Conservation (phyloP, 805 yeast genomes). For the Teunomyces pallodes region DNA sequence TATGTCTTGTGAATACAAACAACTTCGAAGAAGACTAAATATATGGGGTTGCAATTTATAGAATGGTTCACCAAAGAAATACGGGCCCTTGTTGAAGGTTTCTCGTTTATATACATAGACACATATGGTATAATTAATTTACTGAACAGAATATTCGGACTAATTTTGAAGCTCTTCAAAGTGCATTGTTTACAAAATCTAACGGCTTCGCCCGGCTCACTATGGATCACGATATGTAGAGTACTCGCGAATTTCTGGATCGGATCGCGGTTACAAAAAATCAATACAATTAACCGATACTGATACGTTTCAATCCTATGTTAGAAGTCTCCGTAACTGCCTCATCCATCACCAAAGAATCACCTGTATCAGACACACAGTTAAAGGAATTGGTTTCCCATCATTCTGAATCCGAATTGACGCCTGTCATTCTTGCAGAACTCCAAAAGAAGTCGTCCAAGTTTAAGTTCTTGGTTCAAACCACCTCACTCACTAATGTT, state of each 20-base stretch:
- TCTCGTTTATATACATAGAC: no score
- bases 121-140: no score
- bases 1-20: no score
- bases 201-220: neutral
- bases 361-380: neutral
- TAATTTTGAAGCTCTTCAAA: no score
- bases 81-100: no score
- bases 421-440: conserved; percentile 23
- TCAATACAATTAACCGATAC: neutral
- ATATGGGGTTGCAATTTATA: no score
- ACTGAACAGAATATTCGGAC: no score
- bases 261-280: conserved; percentile 1
- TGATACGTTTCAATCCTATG: neutral
- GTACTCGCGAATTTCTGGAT: neutral
- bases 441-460: conserved; percentile 47
- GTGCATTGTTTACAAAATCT: neutral
- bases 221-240: neutral
- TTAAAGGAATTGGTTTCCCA: neutral
- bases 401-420: neutral
- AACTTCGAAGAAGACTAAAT: no score
- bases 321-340: conserved; percentile 1
- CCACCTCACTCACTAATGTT: conserved; percentile 30
- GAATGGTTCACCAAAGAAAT: no score
- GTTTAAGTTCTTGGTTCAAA: conserved; percentile 54
- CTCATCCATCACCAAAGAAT: conserved; percentile 2